Conservation (phyloP, 73 alveolate species). For the Stentor coeruleus region DNA sequence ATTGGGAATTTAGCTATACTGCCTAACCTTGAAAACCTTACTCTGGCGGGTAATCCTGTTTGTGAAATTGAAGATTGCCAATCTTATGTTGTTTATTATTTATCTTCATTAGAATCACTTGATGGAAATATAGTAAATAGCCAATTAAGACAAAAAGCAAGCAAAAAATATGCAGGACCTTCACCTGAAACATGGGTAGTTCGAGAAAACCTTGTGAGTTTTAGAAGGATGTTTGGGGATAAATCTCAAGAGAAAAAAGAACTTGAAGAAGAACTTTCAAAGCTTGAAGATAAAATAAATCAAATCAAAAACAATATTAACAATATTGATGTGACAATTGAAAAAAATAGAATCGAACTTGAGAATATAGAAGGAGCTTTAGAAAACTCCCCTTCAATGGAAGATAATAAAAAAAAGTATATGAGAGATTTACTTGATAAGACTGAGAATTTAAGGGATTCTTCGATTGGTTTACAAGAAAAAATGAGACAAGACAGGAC, state of each 20-base stretch:
- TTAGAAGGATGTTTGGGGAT: neutral
- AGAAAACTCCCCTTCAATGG: neutral
- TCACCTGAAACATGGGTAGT: slow-evolving; percentile 24
- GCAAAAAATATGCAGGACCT: slow-evolving; percentile 1
- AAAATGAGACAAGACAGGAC: neutral
- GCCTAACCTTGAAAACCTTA: neutral
- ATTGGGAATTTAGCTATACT: neutral
- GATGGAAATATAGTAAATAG: neutral
- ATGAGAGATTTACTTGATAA: neutral
- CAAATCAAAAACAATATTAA: slow-evolving; percentile 3
- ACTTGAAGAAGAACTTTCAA: neutral
- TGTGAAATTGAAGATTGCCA: neutral
- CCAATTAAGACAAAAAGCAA: neutral
- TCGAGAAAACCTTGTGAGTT: slow-evolving; percentile 14
- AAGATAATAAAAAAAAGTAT: neutral
- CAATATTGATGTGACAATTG: neutral
- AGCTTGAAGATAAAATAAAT: neutral
- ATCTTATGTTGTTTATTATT: neutral
- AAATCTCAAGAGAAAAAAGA: neutral
- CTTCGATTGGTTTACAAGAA: neutral
- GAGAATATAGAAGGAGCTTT: slow-evolving; percentile 1
- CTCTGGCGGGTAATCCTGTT: neutral
- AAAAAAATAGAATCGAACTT: neutral
- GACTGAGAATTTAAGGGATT: neutral
- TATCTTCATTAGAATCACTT: neutral